Conservation (phyloP, 2,329 filamentous ascomycete species). For the Exophiala bonariae region DNA sequence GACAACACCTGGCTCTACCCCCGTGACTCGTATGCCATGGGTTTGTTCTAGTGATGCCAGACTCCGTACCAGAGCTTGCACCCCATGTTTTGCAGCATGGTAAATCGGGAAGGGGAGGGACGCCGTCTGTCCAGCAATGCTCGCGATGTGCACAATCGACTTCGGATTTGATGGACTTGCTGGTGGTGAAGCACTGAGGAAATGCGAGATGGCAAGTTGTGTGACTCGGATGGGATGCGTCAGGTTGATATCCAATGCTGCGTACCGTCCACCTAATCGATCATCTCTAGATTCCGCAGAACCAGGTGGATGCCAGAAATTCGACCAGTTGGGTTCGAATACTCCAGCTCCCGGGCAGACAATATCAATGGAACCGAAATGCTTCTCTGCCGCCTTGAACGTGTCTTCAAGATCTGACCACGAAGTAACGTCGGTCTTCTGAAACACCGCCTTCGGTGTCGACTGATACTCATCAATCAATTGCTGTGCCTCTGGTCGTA, state of each 20-base stretch:
- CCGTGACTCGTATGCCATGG: conserved; percentile 58
- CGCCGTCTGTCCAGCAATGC: conserved; percentile 45
- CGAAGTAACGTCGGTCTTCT: conserved; percentile 48
- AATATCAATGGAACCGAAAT: conserved; percentile 50
- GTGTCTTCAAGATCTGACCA: conserved; percentile 52
- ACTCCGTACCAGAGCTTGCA: conserved; percentile 51
- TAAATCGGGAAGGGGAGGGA: conserved; percentile 47
- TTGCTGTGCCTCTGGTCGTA: conserved; percentile 46
- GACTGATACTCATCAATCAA: conserved; percentile 39
- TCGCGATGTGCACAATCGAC: conserved; percentile 50
- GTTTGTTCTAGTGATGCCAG: conserved; percentile 49
- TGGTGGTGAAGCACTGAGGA: conserved; percentile 36
- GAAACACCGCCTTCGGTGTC: conserved; percentile 41
- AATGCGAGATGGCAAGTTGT: conserved; percentile 52
- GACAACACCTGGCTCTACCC: conserved; percentile 61
- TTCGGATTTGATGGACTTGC: conserved; percentile 32
- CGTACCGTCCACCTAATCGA: conserved; percentile 42
- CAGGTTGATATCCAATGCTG: conserved; percentile 51
- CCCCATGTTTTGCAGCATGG: conserved; percentile 49
- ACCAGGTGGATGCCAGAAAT: conserved; percentile 53
- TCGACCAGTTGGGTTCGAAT: conserved; percentile 43
- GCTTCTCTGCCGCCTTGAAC: conserved; percentile 49
- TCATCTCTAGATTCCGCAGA: conserved; percentile 43
- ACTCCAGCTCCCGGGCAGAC: conserved; percentile 50
- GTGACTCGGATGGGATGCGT: conserved; percentile 54